A percentile compares a stretch with the other conserved stretches of the same genome.
Evolutionary conservation across 2,329 filamentous ascomycete species (phyloP).

Genomic region (Rhexocercosporidium sp.): DNA sequence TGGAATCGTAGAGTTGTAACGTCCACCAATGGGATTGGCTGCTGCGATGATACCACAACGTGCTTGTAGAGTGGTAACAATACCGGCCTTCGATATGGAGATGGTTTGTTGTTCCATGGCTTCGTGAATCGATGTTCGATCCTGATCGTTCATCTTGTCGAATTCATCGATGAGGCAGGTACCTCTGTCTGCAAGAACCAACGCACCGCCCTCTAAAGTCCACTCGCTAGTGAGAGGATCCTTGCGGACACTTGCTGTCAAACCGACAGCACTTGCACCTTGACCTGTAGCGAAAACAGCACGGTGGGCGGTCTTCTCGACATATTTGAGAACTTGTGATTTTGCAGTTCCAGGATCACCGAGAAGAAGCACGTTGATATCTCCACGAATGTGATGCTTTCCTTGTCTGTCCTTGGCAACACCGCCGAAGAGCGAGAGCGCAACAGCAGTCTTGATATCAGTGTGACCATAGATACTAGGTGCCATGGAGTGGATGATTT

Average conservation of each 20-base stretch:
- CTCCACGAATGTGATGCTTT: conserved; percentile 88
- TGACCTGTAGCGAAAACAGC: conserved; percentile 98
- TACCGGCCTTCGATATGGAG: conserved; percentile 97
- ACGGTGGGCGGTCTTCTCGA: conserved; percentile 95
- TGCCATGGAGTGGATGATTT: conserved; percentile 89
- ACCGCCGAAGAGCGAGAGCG: conserved; percentile 91
- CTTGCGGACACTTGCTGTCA: conserved; percentile 93
- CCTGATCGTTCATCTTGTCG: conserved; percentile 99
- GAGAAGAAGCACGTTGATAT: conserved; percentile 96
- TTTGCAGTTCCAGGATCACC: conserved; percentile 98
- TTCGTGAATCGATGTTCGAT: conserved; percentile 97
- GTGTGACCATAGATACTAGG: conserved; percentile 97
- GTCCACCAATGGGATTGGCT: conserved; percentile 93
- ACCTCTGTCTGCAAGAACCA: conserved; percentile 92
- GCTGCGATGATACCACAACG: conserved; percentile 96
- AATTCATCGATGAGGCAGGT: conserved; percentile 98
- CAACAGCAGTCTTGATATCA: conserved; percentile 96
- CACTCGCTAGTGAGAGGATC: conserved; percentile 96
- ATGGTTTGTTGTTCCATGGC: conserved; percentile 99
- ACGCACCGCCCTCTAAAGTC: conserved; percentile 94
- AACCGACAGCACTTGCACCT: conserved; percentile 94
- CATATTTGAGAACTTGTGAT: conserved; percentile 95
- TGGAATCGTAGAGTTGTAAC: conserved; percentile 95
- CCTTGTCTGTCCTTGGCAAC: conserved; percentile 91
- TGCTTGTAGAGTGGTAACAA: conserved; percentile 95